Percentiles rank a stretch among this genome's conserved stretches.
Evolutionary conservation across 306 rosid species (phyloP).

Genomic region (Cicer cuneatum): DNA sequence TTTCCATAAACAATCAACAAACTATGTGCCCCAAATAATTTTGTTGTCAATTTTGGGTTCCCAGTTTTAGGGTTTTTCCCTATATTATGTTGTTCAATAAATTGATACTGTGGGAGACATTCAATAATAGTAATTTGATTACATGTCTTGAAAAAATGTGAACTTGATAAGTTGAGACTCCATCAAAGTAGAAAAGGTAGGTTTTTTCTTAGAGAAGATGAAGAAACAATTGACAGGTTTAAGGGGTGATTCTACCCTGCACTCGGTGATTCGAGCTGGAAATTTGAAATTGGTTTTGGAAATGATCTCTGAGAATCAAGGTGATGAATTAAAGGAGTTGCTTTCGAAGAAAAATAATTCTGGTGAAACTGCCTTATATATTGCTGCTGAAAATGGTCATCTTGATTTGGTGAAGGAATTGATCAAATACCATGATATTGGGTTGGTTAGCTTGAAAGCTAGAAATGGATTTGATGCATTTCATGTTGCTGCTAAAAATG

Average conservation of each 20-base stretch:
- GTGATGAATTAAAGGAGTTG: constrained; percentile 60
- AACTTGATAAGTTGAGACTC: constrained; percentile 37
- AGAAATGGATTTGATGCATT: constrained; percentile 77
- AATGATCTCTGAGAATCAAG: constrained; percentile 57
- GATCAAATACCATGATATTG: constrained; percentile 59
- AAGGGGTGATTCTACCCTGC: constrained; percentile 64
- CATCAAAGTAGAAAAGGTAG: constrained; percentile 41
- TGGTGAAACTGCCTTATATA: constrained; percentile 70
- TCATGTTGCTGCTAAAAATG: constrained; percentile 82
- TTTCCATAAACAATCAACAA: constrained; percentile 4
- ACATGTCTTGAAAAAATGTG: constrained; percentile 34
- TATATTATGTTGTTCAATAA: constrained; percentile 42
- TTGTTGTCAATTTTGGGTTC: constrained; percentile 25
- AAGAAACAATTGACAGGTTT: constrained; percentile 64
- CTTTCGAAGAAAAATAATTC: constrained; percentile 62
- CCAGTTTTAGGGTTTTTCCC: constrained; percentile 31
- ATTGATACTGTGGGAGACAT: constrained; percentile 35
- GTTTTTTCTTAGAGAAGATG: constrained; percentile 51
- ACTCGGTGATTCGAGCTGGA: constrained; percentile 65
- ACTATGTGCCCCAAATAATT: not conserved
- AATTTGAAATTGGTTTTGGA: constrained; percentile 57
- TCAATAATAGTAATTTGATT: constrained; percentile 33
- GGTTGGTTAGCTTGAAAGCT: constrained; percentile 66
- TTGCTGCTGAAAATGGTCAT: constrained; percentile 66
- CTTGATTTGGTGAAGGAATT: constrained; percentile 64